Conservation (phyloP, 1,284 basidiomycete species). For the Cronartium ribicola region DNA sequence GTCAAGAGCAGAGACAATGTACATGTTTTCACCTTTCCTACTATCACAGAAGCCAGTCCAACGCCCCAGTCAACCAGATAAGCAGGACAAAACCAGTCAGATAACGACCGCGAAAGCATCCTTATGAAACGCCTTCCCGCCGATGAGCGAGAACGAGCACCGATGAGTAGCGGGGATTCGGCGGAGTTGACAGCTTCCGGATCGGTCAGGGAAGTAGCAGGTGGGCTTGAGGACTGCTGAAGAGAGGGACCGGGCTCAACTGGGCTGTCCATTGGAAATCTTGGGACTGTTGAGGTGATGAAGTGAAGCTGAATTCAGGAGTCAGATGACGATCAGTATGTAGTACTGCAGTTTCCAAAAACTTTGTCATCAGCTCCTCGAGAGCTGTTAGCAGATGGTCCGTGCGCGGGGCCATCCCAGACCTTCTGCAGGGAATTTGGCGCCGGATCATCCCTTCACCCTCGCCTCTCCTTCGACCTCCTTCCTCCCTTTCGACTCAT, state of each 20-base stretch:
- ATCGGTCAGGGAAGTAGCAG: not conserved
- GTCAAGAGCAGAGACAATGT: not conserved
- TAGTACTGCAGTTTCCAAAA: too few species aligned
- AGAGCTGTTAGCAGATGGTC: too few species aligned
- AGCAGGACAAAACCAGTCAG: constrained; percentile 38
- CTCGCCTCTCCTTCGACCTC: too few species aligned
- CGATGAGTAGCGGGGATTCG: not conserved
- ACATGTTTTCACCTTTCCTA: constrained; percentile 17
- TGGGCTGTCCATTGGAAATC: not conserved
- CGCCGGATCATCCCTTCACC: too few species aligned
- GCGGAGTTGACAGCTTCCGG: not conserved
- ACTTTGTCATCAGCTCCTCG: too few species aligned
- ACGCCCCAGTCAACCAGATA: constrained; percentile 42
- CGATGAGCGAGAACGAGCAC: not conserved
- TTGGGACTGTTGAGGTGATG: not conserved
- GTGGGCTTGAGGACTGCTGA: not conserved
- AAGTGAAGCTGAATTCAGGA: not conserved
- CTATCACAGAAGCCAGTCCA: constrained; percentile 23
- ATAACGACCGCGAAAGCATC: not conserved
- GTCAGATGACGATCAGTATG: too few species aligned
- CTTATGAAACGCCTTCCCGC: not conserved
- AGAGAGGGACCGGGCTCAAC: not conserved
- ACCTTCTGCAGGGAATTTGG: too few species aligned
- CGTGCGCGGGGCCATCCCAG: too few species aligned
- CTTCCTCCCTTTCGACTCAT: too few species aligned